Evolutionary conservation across 352 stramenopile genomes (phyloP).

Genomic region (Globisporangium viniferum): DNA sequence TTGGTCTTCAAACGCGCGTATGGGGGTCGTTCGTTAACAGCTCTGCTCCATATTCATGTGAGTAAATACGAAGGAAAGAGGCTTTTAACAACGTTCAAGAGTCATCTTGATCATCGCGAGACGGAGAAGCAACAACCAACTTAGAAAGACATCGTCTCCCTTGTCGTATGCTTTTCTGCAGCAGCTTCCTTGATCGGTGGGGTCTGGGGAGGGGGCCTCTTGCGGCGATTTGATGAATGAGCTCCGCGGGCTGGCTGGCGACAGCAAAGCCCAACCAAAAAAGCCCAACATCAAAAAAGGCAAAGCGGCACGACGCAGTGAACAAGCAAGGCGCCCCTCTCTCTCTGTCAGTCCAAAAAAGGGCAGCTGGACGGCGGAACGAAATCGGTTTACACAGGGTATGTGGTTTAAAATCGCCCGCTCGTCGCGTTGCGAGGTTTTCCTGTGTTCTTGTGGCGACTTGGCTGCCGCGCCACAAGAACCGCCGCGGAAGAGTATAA

Average conservation of each 20-base stretch:
- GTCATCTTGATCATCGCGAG: conserved; percentile 70
- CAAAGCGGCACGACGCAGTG: neutral
- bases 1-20: conserved; percentile 48
- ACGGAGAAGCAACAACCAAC: conserved; percentile 63
- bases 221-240: conserved; percentile 75
- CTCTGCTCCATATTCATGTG: conserved; percentile 52
- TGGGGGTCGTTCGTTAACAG: conserved; percentile 28
- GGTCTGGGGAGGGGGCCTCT: conserved; percentile 51
- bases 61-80: conserved; percentile 59
- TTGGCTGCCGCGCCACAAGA: conserved; percentile 6
- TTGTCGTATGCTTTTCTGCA: conserved; percentile 73
- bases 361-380: conserved; percentile 3
- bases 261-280: neutral
- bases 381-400: neutral
- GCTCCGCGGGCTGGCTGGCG: neutral
- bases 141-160: conserved; percentile 90
- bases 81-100: conserved; percentile 65
- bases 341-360: neutral
- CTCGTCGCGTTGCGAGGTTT: neutral
- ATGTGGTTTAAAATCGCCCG: neutral
- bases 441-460: conserved; percentile 2
- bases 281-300: neutral
- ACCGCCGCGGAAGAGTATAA: conserved; percentile 21
- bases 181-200: conserved; percentile 58
- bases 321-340: neutral